Percentiles rank a stretch among this genome's conserved stretches.
Evolutionary conservation across 1,139 yeast species (phyloP).

Genomic region (Yamadazyma trypodendri): DNA sequence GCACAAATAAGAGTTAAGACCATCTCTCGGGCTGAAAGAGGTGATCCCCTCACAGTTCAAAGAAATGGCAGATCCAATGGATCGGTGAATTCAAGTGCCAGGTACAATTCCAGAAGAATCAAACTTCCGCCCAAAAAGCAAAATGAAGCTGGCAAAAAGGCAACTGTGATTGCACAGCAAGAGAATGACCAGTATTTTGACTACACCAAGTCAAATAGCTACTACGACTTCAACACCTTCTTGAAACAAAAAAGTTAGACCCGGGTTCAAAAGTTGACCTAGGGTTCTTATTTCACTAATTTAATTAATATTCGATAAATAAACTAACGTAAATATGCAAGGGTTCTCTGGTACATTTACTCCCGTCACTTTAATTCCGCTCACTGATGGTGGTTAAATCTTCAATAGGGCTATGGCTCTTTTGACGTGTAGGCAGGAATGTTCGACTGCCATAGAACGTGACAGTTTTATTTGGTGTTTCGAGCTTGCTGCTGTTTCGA

Average conservation of each 20-base stretch:
- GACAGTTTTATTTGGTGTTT: conserved; percentile 52
- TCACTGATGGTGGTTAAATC: conserved; percentile 14
- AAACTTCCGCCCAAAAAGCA: conserved; percentile 15
- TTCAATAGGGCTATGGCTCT: conserved; percentile 7
- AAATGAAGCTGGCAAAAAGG: no score
- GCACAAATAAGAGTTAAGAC: conserved; percentile 19
- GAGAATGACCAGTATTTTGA: conserved; percentile 24
- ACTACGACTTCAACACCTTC: conserved; percentile 38
- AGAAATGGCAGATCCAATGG: not conserved
- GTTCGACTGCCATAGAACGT: conserved; percentile 40
- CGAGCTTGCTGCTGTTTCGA: conserved; percentile 39
- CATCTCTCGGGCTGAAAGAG: conserved; percentile 4
- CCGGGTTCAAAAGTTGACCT: not conserved
- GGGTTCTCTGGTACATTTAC: no score
- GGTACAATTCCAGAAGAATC: conserved; percentile 22
- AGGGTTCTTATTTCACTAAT: not conserved
- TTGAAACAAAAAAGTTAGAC: conserved; percentile 26
- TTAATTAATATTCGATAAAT: not conserved
- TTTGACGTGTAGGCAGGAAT: not conserved
- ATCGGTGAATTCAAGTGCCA: conserved; percentile 12
- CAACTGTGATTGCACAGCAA: not conserved
- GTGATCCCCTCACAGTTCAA: not conserved
- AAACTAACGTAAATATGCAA: not conserved
- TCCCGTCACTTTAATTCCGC: conserved; percentile 8
- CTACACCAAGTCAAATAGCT: conserved; percentile 21